phyloP scores from a whole-genome alignment of 257 asterid genomes.

The Oldenlandia corymbosa region DNA sequence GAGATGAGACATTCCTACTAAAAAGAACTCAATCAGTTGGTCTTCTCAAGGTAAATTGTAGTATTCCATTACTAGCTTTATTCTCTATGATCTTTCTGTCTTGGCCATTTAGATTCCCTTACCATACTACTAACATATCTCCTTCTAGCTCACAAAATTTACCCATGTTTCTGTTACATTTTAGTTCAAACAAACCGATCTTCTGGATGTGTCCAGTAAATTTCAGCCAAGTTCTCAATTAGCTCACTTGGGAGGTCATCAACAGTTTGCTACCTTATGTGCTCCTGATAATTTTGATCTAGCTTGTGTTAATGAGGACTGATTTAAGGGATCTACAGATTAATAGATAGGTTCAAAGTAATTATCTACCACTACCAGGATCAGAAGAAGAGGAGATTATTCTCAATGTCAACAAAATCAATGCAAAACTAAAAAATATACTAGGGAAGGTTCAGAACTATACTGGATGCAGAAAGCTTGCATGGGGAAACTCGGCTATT shows the following conservation, averaged over 20 bases:
- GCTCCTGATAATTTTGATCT: neutral
- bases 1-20: neutral
- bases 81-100: neutral
- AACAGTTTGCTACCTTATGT: neutral
- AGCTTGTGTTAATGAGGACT: neutral
- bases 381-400: neutral
- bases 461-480: constrained; percentile 91
- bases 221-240: neutral
- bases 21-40: no score
- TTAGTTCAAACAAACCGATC: neutral
- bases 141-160: neutral
- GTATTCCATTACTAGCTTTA: neutral
- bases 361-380: neutral
- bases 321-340: neutral
- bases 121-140: neutral
- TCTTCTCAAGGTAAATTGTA: neutral
- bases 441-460: constrained; percentile 17
- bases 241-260: neutral
- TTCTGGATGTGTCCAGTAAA: neutral
- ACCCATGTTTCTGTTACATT: neutral
- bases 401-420: neutral
- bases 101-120: neutral
- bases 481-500: constrained; percentile 90
- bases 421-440: constrained; percentile 4
- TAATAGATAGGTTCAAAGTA: neutral